Conservation (phyloP, 1,284 basidiomycete genomes). For the Sphaerobolus stellatus region DNA sequence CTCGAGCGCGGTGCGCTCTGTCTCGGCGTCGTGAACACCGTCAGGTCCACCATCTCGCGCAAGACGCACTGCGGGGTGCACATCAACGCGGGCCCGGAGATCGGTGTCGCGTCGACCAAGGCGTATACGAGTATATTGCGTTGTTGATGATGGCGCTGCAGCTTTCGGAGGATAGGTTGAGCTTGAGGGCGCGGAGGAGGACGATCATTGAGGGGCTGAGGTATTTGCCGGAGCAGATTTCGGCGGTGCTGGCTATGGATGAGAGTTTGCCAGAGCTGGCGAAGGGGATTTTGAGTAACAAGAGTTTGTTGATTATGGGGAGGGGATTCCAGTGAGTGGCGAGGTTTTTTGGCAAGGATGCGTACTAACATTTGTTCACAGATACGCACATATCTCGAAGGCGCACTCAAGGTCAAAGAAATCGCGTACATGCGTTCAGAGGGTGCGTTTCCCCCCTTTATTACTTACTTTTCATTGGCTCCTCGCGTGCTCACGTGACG, state of each 20-base stretch:
- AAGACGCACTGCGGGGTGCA: conserved; percentile 99
- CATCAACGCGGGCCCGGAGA: conserved; percentile 99
- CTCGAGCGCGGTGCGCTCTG: conserved; percentile 95
- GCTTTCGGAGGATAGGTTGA: conserved; percentile 95
- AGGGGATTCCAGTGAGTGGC: conserved; percentile 88
- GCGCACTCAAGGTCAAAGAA: conserved; percentile 99
- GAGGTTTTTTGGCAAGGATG: background rate
- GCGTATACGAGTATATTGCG: conserved; percentile 99
- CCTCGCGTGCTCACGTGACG: background rate
- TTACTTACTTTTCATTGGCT: conserved; percentile 61
- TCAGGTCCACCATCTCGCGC: conserved; percentile 96
- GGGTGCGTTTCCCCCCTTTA: conserved; percentile 75
- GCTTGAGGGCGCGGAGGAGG: conserved; percentile 85
- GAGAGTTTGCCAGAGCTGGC: conserved; percentile 81
- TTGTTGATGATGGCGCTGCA: conserved; percentile 98
- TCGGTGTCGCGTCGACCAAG: conserved; percentile 99
- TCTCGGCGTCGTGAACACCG: conserved; percentile 97
- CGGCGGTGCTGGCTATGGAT: conserved; percentile 84
- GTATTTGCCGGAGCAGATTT: conserved; percentile 87
- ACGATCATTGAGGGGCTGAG: conserved; percentile 95
- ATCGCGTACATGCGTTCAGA: conserved; percentile 93
- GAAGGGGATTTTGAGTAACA: conserved; percentile 71
- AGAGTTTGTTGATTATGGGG: conserved; percentile 95
- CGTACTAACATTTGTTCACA: conserved; percentile 37
- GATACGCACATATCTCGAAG: conserved; percentile 97